Evolutionary conservation across 2,329 filamentous ascomycete genomes (phyloP).

Genomic region (Phoma sp.): DNA sequence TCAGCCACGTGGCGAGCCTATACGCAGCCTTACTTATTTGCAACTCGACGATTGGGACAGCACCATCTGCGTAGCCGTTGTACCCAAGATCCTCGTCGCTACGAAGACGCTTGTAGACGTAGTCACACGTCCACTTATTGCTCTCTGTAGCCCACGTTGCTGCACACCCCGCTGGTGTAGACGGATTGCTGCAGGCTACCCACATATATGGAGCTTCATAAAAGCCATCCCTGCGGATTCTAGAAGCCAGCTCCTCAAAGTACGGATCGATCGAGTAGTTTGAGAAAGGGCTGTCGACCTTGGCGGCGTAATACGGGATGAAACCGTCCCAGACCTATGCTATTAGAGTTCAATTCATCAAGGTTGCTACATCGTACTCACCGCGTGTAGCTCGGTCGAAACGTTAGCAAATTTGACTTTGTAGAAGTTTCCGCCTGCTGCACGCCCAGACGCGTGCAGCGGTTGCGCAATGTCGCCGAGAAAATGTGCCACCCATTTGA

Average conservation of each 20-base stretch:
- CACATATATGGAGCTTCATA: constrained; percentile 45
- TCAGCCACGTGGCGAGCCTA: constrained; percentile 49
- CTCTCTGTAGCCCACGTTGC: constrained; percentile 48
- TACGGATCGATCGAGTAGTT: constrained; percentile 46
- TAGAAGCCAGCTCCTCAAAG: constrained; percentile 43
- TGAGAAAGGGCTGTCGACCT: constrained; percentile 42
- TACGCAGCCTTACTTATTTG: constrained; percentile 52
- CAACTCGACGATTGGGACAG: constrained; percentile 50
- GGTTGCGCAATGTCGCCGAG: constrained; percentile 52
- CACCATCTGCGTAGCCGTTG: constrained; percentile 47
- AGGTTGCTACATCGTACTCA: constrained; percentile 21
- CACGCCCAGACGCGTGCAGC: constrained; percentile 49
- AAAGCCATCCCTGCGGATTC: constrained; percentile 46
- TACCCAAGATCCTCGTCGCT: constrained; percentile 44
- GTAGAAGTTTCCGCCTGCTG: constrained; percentile 48
- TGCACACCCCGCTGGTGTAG: constrained; percentile 43
- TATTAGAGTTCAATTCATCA: constrained; percentile 15
- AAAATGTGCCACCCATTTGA: constrained; percentile 53
- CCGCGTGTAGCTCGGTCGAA: constrained; percentile 47
- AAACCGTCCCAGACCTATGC: constrained; percentile 49
- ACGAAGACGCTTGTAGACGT: constrained; percentile 44
- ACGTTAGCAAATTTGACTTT: constrained; percentile 46
- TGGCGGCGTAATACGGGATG: constrained; percentile 48
- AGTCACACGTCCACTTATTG: constrained; percentile 50
- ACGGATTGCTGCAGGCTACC: constrained; percentile 46